Conservation (phyloP, 1,284 basidiomycete genomes). For the Ceratobasidium sp. region DNA sequence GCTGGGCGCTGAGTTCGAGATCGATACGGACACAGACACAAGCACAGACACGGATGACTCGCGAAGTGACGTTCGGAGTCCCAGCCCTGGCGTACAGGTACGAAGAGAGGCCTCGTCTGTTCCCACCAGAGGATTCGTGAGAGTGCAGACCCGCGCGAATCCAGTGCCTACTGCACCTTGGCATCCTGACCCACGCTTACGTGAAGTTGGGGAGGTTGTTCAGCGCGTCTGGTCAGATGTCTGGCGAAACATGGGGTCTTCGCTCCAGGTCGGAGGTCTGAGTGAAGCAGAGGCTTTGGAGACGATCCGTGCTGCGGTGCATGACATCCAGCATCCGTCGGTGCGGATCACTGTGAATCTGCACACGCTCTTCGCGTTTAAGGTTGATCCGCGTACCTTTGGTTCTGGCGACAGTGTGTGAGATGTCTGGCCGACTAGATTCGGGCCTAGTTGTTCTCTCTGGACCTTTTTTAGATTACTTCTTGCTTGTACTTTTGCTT, state of each 20-base stretch:
- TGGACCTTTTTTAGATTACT: too few species aligned
- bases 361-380: constrained; percentile 32
- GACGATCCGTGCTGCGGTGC: constrained; percentile 28
- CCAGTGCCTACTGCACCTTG: constrained; percentile 24
- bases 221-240: constrained; percentile 30
- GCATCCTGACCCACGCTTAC: constrained; percentile 6
- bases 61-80: constrained; percentile 11
- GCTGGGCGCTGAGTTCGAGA: not conserved
- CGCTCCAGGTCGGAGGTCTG: constrained; percentile 15
- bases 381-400: constrained; percentile 9
- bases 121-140: constrained; percentile 12
- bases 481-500: too few species aligned
- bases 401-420: not conserved
- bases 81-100: constrained; percentile 1
- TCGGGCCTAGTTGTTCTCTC: too few species aligned
- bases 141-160: constrained; percentile 24
- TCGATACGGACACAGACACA: not conserved
- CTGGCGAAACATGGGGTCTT: constrained; percentile 35
- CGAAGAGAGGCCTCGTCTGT: not conserved
- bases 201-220: constrained; percentile 17
- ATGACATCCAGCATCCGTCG: constrained; percentile 22
- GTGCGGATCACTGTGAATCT: constrained; percentile 33
- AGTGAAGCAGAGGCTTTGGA: constrained; percentile 9
- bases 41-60: not conserved
- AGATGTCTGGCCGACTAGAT: too few species aligned